Base-by-base conservation (phyloP, 179 eudicot genomes). In the Actinidia arguta region DNA sequence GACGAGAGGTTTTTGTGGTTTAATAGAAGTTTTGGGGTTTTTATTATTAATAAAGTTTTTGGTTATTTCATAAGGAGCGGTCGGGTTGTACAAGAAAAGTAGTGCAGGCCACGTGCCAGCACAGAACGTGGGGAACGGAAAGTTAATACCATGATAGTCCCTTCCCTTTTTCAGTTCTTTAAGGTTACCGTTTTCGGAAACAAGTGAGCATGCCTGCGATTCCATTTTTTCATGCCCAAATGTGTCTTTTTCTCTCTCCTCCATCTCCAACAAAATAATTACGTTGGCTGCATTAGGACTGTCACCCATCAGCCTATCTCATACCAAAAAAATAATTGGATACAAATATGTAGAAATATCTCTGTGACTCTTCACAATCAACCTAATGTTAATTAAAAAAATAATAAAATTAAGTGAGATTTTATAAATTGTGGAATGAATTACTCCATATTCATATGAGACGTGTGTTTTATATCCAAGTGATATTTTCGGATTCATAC, bases 131-230 rank as follows among this genome's bases (percentile, higher is more conserved):
- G 82, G 51, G 54, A 50, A 54, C 12, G 20, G 66, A 79, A 69
- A 52, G 67, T n/a, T 11, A 36, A 5, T 22, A 36, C 48, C 66
- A 52, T 69, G 64, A n/a, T n/a, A 27, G 18, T 52, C 66, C 18
- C 42, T 69, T 50, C 36, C 42, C 25, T 14, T 66, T 68, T 78
- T 51, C n/a, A 18, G 74, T 18, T 48, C 54, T n/a, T 79, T 79
- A 69, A 79, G 76, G 82, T 79, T 79, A 11, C 76, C 82, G 14
- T 16, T 24, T 78, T 8, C 13, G 48, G 81, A 50, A 50, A 67
- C 27, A 63, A 13, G 56, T 22, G 17, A 25, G 46, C 46, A 25
- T 24, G 80, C 59, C 58, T 62, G 56, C 68, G 61, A 46, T 44
- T 11, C 73, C 80, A 42, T 22, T 11, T 77, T 77, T 77, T 62